A percentile compares a stretch with the other conserved stretches of the same genome.
phyloP scores from a whole-genome alignment of 2,329 filamentous ascomycete species.

The Leptographium lundbergii region DNA sequence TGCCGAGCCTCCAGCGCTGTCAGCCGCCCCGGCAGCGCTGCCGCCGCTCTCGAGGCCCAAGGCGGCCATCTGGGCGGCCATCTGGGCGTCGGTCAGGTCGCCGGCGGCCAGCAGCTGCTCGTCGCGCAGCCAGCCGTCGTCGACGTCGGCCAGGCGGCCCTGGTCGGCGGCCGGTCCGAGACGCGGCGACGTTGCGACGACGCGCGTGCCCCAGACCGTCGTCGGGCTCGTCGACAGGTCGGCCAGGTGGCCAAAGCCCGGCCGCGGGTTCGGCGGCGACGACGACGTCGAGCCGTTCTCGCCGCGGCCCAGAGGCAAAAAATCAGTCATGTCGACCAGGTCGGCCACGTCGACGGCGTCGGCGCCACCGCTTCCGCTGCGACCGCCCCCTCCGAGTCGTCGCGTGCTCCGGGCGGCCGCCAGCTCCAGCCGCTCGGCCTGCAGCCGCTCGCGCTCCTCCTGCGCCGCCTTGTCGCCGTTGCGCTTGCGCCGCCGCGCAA shows the following conservation, averaged over 20 bases:
- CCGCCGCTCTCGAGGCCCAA: conserved; percentile 21
- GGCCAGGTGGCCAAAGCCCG: conserved; percentile 56
- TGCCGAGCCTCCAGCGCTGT: no score
- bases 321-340: conserved; percentile 44
- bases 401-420: conserved; percentile 38
- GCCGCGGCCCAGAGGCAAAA: conserved; percentile 43
- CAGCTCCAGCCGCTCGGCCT: conserved; percentile 70
- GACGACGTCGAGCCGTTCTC: conserved; percentile 9
- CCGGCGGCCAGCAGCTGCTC: conserved; percentile 54
- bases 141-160: conserved; percentile 19
- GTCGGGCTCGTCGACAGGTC: conserved; percentile 73
- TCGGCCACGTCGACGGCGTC: not conserved
- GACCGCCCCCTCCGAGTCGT: not conserved
- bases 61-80: conserved; percentile 46
- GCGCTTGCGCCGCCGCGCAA: conserved; percentile 60
- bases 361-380: conserved; percentile 14
- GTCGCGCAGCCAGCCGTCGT: conserved; percentile 70
- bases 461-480: conserved; percentile 73
- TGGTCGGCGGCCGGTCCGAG: conserved; percentile 41
- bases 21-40: no score
- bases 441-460: conserved; percentile 73
- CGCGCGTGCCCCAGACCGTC: conserved; percentile 83
- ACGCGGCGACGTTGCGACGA: conserved; percentile 34
- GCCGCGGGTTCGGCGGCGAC: conserved; percentile 41
- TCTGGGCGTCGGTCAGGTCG: conserved; percentile 30